Evolutionary conservation across 2,329 filamentous ascomycete genomes (phyloP).

Genomic region (Paraphoma sp.): DNA sequence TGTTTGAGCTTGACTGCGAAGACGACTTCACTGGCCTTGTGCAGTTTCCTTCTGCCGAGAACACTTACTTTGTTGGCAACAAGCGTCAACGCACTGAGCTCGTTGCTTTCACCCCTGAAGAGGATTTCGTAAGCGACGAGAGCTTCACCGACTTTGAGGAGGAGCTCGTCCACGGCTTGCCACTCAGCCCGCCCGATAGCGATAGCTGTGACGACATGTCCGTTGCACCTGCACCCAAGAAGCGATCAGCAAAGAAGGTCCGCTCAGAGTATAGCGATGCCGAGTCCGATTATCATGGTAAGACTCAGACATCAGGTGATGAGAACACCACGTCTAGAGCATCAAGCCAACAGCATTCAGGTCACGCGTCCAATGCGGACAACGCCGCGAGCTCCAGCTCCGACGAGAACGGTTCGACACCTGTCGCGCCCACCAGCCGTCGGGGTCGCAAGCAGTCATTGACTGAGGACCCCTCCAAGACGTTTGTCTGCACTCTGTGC

Average conservation of each 20-base stretch:
- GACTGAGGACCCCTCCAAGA: conserved; percentile 97
- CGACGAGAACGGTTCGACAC: conserved; percentile 44
- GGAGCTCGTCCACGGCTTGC: conserved; percentile 66
- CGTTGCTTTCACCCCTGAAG: conserved; percentile 67
- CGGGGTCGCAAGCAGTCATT: conserved; percentile 98
- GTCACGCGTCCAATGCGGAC: conserved; percentile 43
- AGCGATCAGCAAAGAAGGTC: conserved; percentile 37
- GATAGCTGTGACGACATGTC: conserved; percentile 48
- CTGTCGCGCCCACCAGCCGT: conserved; percentile 69
- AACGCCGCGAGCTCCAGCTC: conserved; percentile 56
- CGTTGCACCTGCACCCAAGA: conserved; percentile 26
- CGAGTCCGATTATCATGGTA: conserved; percentile 46
- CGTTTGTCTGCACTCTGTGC: conserved; percentile 95
- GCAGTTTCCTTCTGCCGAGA: conserved; percentile 67
- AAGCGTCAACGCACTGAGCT: conserved; percentile 78
- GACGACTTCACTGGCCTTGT: conserved; percentile 84
- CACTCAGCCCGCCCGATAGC: conserved; percentile 66
- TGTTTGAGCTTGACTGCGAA: conserved; percentile 89
- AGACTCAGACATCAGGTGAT: conserved; percentile 41
- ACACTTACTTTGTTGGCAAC: conserved; percentile 65
- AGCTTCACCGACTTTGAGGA: conserved; percentile 80
- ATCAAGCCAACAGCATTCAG: conserved; percentile 46
- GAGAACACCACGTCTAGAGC: conserved; percentile 43
- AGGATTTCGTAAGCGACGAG: conserved; percentile 79
- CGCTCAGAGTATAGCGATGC: conserved; percentile 41